These are phyloP conservation scores for Oropetium thomaeum DNA, from an alignment of 176 grass and related monocot genomes.

Conservation along the genomic window DNA sequence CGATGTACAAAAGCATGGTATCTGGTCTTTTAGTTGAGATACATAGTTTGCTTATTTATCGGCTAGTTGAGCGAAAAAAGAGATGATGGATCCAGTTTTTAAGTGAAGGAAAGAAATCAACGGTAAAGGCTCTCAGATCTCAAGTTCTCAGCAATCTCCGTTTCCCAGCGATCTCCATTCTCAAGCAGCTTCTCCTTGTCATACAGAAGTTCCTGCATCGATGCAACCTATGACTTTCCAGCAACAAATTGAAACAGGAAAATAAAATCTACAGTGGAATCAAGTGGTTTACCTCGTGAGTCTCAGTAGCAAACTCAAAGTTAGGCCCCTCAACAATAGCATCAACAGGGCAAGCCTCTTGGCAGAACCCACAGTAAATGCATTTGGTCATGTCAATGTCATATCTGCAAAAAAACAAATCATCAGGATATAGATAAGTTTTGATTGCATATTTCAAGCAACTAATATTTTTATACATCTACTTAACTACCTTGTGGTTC, in stretches of 20 bases:
- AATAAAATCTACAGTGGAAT: neutral
- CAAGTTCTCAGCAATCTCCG: slow-evolving; percentile 92
- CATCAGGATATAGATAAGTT: neutral
- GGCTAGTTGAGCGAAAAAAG: slow-evolving; percentile 14
- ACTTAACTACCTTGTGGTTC: slow-evolving; percentile 77
- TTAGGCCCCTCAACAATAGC: slow-evolving; percentile 98
- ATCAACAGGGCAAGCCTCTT: slow-evolving; percentile 98
- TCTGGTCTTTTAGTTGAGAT: slow-evolving; percentile 2
- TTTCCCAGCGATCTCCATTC: slow-evolving; percentile 95
- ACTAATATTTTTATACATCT: neutral
- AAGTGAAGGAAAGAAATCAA: slow-evolving; percentile 28
- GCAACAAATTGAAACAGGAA: neutral
- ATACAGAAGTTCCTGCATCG: slow-evolving; percentile 76
- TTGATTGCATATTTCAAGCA: neutral
- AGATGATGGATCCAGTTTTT: neutral
- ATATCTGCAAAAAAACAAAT: slow-evolving; percentile 47
- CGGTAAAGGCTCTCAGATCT: slow-evolving; percentile 89
- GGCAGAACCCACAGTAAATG: slow-evolving; percentile 99
- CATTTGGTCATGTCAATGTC: slow-evolving; percentile 99
- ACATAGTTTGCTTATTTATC: slow-evolving; percentile 48
- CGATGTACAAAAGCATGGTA: slow-evolving; percentile 24
- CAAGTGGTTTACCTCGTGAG: slow-evolving; percentile 66
- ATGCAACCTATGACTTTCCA: neutral
- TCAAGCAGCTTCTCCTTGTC: slow-evolving; percentile 99
- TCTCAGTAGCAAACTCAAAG: slow-evolving; percentile 98